Evolutionary conservation across 768 basidiomycete genomes (phyloP).

Genomic region (Naganishia kalamii): DNA sequence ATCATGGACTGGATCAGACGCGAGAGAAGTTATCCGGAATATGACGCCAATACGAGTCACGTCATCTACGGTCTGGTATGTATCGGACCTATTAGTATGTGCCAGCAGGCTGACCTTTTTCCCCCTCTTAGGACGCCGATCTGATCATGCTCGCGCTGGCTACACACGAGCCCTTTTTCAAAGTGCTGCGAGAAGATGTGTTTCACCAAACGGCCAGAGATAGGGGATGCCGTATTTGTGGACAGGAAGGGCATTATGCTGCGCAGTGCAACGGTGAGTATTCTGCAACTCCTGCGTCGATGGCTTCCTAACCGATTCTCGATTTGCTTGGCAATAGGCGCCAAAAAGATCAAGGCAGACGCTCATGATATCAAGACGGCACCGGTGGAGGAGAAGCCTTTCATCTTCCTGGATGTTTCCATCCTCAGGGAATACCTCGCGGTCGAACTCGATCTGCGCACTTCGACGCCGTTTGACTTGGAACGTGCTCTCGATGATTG

Average conservation of each 20-base stretch:
- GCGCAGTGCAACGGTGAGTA: constrained; percentile 64
- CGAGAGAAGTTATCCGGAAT: constrained; percentile 75
- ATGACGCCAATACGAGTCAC: constrained; percentile 90
- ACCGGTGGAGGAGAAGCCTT: constrained; percentile 75
- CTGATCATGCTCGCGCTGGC: constrained; percentile 97
- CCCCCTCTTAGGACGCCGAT: constrained; percentile 76
- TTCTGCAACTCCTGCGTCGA: not conserved
- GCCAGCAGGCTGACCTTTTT: not conserved
- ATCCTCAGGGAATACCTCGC: constrained; percentile 95
- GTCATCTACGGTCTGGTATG: constrained; percentile 94
- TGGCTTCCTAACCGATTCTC: not conserved
- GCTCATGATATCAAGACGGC: constrained; percentile 50
- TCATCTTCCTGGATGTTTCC: constrained; percentile 97
- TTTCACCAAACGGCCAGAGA: constrained; percentile 72
- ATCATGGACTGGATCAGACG: constrained; percentile 98
- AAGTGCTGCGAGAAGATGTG: constrained; percentile 95
- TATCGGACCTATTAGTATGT: not conserved
- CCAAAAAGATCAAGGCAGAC: constrained; percentile 56
- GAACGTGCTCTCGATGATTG: constrained; percentile 99
- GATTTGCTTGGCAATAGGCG: constrained; percentile 45
- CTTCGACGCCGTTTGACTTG: constrained; percentile 71
- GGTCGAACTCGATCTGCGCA: constrained; percentile 81
- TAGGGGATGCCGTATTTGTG: constrained; percentile 81
- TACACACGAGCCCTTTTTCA: constrained; percentile 97
- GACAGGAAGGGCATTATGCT: constrained; percentile 89